Evolutionary conservation across 2,329 filamentous ascomycete genomes (phyloP).

Genomic region (Cordyceps militaris): DNA sequence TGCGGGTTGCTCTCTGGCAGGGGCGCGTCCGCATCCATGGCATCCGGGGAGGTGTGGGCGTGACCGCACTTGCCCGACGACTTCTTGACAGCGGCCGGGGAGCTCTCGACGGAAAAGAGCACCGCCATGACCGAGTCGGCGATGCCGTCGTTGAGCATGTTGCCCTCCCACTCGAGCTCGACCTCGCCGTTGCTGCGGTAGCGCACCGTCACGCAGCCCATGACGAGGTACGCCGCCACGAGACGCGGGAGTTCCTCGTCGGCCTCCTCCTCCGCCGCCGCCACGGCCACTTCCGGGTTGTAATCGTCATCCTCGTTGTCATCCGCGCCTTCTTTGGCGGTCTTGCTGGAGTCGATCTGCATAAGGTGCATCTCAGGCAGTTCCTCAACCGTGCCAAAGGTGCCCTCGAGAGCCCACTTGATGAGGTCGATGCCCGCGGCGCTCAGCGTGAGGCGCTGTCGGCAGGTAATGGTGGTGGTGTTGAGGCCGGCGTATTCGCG

Average conservation of each 20-base stretch:
- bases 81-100: constrained; percentile 87
- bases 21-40: constrained; percentile 32
- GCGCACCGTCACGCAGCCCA: constrained; percentile 84
- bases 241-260: constrained; percentile 56
- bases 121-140: constrained; percentile 96
- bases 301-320: constrained; percentile 28
- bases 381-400: constrained; percentile 80
- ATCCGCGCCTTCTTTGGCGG: constrained; percentile 22
- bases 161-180: constrained; percentile 94
- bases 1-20: constrained; percentile 51
- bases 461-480: constrained; percentile 88
- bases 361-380: constrained; percentile 47
- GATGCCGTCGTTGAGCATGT: constrained; percentile 94
- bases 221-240: constrained; percentile 60
- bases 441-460: constrained; percentile 79
- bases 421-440: constrained; percentile 88
- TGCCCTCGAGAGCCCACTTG: constrained; percentile 87
- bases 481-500: constrained; percentile 95
- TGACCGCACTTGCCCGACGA: constrained; percentile 28
- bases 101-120: constrained; percentile 85
- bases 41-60: constrained; percentile 28
- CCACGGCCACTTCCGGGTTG: constrained; percentile 35
- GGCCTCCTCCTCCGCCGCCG: constrained; percentile 41
- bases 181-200: constrained; percentile 72
- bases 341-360: constrained; percentile 21